Conservation (phyloP, 108 stramenopile species). For the Epipyxis sp. region DNA sequence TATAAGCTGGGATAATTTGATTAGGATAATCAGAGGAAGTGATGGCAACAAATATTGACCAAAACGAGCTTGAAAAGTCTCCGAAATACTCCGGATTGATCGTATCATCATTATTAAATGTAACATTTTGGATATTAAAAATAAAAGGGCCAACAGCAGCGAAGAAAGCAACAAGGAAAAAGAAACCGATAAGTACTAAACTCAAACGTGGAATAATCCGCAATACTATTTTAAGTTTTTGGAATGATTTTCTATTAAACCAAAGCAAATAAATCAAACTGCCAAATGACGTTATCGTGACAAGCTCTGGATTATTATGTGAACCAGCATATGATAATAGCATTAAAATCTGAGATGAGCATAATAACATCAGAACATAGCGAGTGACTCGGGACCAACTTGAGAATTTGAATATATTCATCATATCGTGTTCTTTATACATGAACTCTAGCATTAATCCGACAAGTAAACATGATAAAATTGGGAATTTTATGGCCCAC, state of each 20-base stretch:
- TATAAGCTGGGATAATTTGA: constrained; percentile 24
- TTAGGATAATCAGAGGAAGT: constrained; percentile 22
- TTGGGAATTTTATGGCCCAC: neutral
- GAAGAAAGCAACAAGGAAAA: neutral
- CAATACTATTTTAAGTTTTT: neutral
- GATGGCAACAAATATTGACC: constrained; percentile 26
- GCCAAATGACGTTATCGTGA: neutral
- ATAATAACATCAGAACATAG: neutral
- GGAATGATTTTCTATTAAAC: constrained; percentile 7
- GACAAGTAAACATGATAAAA: neutral
- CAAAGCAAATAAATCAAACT: neutral
- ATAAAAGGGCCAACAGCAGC: neutral
- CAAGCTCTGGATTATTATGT: neutral
- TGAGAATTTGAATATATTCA: too few species aligned
- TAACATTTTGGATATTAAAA: neutral
- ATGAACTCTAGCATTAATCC: constrained; percentile 18
- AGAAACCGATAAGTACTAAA: neutral
- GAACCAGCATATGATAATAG: neutral
- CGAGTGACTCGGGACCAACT: neutral
- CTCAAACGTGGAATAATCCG: neutral
- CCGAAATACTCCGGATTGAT: constrained; percentile 4
- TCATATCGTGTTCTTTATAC: constrained; percentile 23
- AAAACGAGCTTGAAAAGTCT: neutral
- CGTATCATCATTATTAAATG: neutral
- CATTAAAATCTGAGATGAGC: neutral